Base-by-base conservation (phyloP, 73 alveolate species). In the Durusdinium trenchii region DNA sequence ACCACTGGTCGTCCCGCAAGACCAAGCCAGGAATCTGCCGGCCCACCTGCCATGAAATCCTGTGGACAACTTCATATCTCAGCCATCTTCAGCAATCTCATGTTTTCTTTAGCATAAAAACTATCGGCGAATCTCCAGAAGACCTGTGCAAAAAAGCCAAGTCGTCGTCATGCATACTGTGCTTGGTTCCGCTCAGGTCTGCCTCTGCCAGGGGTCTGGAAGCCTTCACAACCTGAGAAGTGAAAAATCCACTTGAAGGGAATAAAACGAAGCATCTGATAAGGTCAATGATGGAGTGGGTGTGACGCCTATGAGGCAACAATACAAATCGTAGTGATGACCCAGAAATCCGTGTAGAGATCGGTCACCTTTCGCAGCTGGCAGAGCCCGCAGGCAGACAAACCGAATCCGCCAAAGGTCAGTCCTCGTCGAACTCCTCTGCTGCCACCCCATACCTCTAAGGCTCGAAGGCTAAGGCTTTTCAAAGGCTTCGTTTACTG, bases 141-240 rank as follows among this genome's bases (percentile, higher is more conserved):
- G n/a, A 60, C 0, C 30, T 60, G n/a, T 60, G 1, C 69, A 57
- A 57, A n/a, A n/a, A n/a, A n/a, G n/a, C n/a, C n/a, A n/a, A n/a
- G n/a, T n/a, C n/a, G n/a, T n/a, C n/a, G n/a, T n/a, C n/a, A n/a
- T n/a, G n/a, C n/a, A n/a, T n/a, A n/a, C n/a, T n/a, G n/a, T n/a
- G n/a, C n/a, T n/a, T n/a, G n/a, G n/a, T n/a, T n/a, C n/a, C n/a
- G n/a, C n/a, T n/a, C n/a, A 32, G 61, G 10, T 43, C 82, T 3
- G 75, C 96, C 98, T 91, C 78, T 35, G 98, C 98, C 60, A 91
- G 67, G 4, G 98, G 98, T 38, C 87, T 52, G 45, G 98, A 91
- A 30, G 98, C 98, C 78, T 91, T 91, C 78, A 91, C 67, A 26
- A 91, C 96, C 86, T 86, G 36, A 36, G 46, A 6, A 47, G 35